phyloP scores from a whole-genome alignment of 2,329 filamentous ascomycete genomes.

The Juglanconis juglandina region DNA sequence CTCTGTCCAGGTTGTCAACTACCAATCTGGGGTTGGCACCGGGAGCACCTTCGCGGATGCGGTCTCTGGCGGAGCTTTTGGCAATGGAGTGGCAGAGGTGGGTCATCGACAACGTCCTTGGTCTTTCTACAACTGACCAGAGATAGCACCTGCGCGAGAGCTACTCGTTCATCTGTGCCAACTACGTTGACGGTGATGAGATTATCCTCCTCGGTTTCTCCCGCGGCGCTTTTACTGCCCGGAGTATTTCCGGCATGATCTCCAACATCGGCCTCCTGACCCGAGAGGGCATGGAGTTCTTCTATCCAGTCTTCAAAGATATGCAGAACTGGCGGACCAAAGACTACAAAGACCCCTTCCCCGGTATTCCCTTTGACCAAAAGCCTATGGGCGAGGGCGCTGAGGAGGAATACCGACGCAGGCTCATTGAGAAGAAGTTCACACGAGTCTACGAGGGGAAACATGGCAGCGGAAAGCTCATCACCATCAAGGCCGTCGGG shows the following conservation, averaged over 20 bases:
- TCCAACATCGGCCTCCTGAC: constrained; percentile 49
- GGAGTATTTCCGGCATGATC: constrained; percentile 54
- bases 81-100: constrained; percentile 51
- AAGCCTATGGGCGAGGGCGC: constrained; percentile 46
- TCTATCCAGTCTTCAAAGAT: constrained; percentile 54
- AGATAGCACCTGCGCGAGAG: constrained; percentile 55
- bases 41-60: constrained; percentile 46
- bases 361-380: constrained; percentile 41
- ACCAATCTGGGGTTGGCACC: constrained; percentile 59
- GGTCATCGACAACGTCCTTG: constrained; percentile 5
- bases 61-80: constrained; percentile 53
- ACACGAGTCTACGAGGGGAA: constrained; percentile 41
- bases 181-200: constrained; percentile 57
- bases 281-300: constrained; percentile 50
- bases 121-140: neutral
- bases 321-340: constrained; percentile 51
- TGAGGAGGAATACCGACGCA: constrained; percentile 39
- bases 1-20: constrained; percentile 56
- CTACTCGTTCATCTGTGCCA: constrained; percentile 60
- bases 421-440: constrained; percentile 37
- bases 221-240: constrained; percentile 55
- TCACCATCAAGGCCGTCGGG: constrained; percentile 46
- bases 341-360: constrained; percentile 45
- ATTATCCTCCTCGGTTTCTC: constrained; percentile 57
- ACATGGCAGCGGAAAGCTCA: constrained; percentile 34